Conservation (phyloP, 2,329 filamentous ascomycete species). For the Sphaerulina populicola region DNA sequence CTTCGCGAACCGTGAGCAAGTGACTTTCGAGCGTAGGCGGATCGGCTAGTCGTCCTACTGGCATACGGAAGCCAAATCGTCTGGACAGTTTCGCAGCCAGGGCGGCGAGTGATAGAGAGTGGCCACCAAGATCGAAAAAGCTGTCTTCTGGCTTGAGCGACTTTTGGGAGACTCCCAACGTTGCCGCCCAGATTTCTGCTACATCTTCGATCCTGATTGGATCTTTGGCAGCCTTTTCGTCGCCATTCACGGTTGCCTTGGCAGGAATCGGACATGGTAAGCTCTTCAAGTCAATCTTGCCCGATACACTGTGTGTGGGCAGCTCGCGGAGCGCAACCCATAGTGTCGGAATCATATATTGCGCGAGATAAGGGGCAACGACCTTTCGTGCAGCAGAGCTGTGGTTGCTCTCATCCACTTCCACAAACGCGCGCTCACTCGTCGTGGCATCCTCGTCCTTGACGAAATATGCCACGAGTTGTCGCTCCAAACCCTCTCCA, state of each 20-base stretch:
- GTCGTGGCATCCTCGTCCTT: slow-evolving; percentile 53
- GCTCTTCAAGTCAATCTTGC: slow-evolving; percentile 65
- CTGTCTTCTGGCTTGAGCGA: slow-evolving; percentile 61
- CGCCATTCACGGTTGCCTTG: slow-evolving; percentile 28
- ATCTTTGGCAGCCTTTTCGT: slow-evolving; percentile 34
- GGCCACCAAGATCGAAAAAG: slow-evolving; percentile 74
- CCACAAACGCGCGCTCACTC: slow-evolving; percentile 51
- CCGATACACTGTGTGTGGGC: slow-evolving; percentile 69
- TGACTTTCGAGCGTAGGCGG: slow-evolving; percentile 65
- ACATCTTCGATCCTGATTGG: slow-evolving; percentile 60
- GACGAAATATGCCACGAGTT: slow-evolving; percentile 70
- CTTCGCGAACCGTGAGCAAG: slow-evolving; percentile 59
- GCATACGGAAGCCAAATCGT: slow-evolving; percentile 64
- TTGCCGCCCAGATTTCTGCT: slow-evolving; percentile 62
- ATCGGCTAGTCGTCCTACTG: slow-evolving; percentile 61
- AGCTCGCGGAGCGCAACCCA: slow-evolving; percentile 66
- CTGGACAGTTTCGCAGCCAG: slow-evolving; percentile 62
- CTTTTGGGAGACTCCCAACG: slow-evolving; percentile 55
- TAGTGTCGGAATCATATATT: slow-evolving; percentile 73
- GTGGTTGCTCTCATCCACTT: slow-evolving; percentile 62
- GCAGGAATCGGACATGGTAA: slow-evolving; percentile 57
- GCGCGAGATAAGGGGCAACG: slow-evolving; percentile 59
- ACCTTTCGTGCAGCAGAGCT: slow-evolving; percentile 60
- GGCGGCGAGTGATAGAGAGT: slow-evolving; percentile 69
- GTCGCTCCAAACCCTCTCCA: slow-evolving; percentile 66